A percentile compares a stretch with the other conserved stretches of the same genome.
Evolutionary conservation across 257 asterid genomes (phyloP).

Genomic region (Pogostemon cablin): DNA sequence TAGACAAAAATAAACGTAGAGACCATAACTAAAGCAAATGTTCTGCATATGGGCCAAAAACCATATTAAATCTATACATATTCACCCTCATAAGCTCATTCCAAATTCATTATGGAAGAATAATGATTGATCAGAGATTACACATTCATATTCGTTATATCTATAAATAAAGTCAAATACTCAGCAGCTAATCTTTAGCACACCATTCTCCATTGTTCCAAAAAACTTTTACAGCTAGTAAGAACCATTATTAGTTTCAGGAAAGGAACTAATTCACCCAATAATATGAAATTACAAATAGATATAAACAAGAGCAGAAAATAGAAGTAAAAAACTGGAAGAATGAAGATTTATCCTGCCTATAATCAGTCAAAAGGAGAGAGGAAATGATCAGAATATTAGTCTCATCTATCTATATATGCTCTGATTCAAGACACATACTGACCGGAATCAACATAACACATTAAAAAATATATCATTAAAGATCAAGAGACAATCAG

Average conservation of each 20-base stretch:
- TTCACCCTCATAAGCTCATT: too few relatives aligned
- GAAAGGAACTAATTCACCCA: background rate
- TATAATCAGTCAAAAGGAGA: background rate
- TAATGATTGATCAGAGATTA: slow-evolving; percentile 13
- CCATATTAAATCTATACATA: too few relatives aligned
- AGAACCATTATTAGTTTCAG: background rate
- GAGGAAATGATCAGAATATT: background rate
- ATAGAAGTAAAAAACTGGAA: background rate
- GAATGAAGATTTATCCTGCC: background rate
- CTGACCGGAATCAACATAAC: background rate
- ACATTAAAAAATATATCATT: background rate
- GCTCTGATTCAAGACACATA: background rate
- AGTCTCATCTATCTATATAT: background rate
- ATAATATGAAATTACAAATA: background rate
- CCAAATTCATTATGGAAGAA: background rate
- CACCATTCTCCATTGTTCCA: slow-evolving; percentile 7
- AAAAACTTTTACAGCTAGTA: background rate
- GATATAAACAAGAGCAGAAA: background rate
- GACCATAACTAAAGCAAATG: too few relatives aligned
- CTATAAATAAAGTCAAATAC: background rate
- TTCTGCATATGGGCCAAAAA: background rate
- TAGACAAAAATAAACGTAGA: background rate
- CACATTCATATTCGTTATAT: background rate
- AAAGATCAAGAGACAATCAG: background rate
- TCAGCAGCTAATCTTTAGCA: background rate